phyloP scores from a whole-genome alignment of 345 rosid genomes.

The Gossypium thurberi region DNA sequence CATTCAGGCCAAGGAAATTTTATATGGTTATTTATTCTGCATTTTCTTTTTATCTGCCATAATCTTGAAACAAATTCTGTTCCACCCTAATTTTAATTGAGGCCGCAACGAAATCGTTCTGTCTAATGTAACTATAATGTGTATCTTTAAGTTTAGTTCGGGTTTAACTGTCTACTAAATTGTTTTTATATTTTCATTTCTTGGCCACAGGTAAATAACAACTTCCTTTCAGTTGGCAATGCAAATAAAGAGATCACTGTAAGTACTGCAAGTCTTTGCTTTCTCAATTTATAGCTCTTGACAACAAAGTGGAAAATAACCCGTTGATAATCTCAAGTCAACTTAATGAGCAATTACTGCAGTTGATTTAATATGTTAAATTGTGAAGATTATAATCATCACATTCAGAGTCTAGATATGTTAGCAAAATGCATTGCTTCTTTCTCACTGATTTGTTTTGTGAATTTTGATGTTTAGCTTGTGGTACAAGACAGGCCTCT shows the following conservation, averaged over 20 bases:
- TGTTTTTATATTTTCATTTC: constrained; percentile 16
- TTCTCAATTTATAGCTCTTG: too few species aligned
- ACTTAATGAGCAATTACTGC: not conserved
- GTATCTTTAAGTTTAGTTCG: too few species aligned
- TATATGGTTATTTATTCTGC: not conserved
- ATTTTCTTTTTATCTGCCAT: not conserved
- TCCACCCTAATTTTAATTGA: not conserved
- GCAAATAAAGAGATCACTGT: constrained; percentile 87
- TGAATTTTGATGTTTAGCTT: not conserved
- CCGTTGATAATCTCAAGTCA: not conserved
- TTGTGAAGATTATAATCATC: not conserved
- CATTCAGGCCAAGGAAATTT: not conserved
- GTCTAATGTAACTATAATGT: too few species aligned
- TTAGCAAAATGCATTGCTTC: not conserved
- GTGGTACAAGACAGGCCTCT: not conserved
- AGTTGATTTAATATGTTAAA: not conserved
- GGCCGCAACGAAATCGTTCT: too few species aligned
- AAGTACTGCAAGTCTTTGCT: constrained; percentile 11
- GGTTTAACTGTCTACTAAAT: too few species aligned
- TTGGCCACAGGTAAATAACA: constrained; percentile 77
- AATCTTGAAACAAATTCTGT: not conserved
- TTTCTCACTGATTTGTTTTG: not conserved
- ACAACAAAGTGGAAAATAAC: too few species aligned
- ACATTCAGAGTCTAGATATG: not conserved
- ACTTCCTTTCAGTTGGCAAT: constrained; percentile 88